Base-by-base conservation (phyloP, 1,284 basidiomycete species). In the Waitea zeae region DNA sequence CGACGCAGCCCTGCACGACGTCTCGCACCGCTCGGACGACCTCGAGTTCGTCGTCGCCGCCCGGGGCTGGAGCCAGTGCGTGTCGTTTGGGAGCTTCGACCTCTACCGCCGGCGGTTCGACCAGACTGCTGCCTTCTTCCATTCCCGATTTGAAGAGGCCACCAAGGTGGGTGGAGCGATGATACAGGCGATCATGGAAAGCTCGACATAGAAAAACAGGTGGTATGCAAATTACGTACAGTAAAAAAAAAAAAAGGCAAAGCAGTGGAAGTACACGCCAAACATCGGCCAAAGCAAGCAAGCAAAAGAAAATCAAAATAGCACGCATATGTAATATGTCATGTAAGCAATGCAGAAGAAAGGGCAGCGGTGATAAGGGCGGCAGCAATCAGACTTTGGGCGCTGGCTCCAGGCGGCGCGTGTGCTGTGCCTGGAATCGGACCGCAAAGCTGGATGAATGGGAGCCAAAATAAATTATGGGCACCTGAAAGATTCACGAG, bases 21-120 rank as follows among this genome's bases (percentile, higher is more conserved):
- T 70, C n/a, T 73, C 76, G 46, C 88, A 95, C 51, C 66, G 92
- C 4, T 67, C 78, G 0, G 72, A 98, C 47, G 95, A 98, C 53
- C 64, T 90, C 33, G 93, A 97, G 55, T 98, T 97, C 49, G 80
- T 92, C 28, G 63, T 96, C 17, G 93, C 89, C 0, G 88, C 92
- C 0, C 63, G 92, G n/a, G 92, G 90, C 2, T 98, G 95, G 93
- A 84, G 81, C 47, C 86, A 95, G 56, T 89, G 84, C 49, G 87
- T 98, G 30, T 76, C 72, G 34, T 93, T 95, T 57, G 88, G 89
- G 24, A 80, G 70, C 56, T 96, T 96, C 56, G 84, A 92, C 44
- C 62, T 89, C 39, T 98, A 96, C 59, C 63, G 69, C 49, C 56
- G 67, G 47, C 58, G 90, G 37, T 98, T 97, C 52, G 70, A 72